phyloP scores from a whole-genome alignment of 345 rosid species.

The Nasturtium officinale region DNA sequence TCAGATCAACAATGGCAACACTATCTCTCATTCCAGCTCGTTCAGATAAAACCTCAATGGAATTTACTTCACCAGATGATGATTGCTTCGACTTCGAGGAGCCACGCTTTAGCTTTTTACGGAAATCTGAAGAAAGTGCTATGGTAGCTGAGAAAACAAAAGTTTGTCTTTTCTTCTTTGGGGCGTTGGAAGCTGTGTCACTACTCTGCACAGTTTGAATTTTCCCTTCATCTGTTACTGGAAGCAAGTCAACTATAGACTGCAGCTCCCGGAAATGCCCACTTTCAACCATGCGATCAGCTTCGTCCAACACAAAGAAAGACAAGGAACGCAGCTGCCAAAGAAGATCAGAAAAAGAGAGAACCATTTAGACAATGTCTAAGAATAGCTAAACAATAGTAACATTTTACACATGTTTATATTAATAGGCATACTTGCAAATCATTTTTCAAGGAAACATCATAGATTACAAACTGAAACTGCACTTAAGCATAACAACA shows the following conservation, averaged over 20 bases:
- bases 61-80: constrained; percentile 57
- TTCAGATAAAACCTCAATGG: constrained; percentile 83
- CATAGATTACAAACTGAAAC: constrained; percentile 3
- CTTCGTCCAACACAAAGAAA: constrained; percentile 97
- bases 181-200: constrained; percentile 59
- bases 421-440: neutral
- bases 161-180: constrained; percentile 90
- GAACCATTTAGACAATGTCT: constrained; percentile 23
- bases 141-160: constrained; percentile 96
- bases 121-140: constrained; percentile 87
- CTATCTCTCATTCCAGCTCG: constrained; percentile 88
- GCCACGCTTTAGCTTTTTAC: constrained; percentile 87
- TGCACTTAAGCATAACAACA: neutral
- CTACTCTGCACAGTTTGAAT: constrained; percentile 55
- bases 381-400: neutral
- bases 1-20: constrained; percentile 88
- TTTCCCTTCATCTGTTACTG: constrained; percentile 53
- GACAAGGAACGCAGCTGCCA: constrained; percentile 89
- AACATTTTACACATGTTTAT: constrained; percentile 11
- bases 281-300: constrained; percentile 93
- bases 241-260: constrained; percentile 93
- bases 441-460: constrained; percentile 6
- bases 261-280: constrained; percentile 96
- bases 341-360: constrained; percentile 19
- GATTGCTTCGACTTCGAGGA: constrained; percentile 66